phyloP scores from a whole-genome alignment of 192 early-diverging fungal species.

The Umbelopsis sp. region DNA sequence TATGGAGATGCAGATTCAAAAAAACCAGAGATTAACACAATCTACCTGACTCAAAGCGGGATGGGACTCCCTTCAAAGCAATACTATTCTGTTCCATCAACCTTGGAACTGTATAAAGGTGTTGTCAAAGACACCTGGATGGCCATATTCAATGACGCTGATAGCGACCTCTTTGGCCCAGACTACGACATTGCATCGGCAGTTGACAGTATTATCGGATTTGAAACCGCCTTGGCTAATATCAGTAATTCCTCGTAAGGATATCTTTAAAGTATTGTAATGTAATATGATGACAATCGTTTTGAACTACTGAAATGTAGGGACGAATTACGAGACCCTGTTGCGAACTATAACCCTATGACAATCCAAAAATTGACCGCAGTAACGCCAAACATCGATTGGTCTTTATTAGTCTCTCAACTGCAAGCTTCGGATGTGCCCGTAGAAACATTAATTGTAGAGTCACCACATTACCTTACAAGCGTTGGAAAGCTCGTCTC shows the following conservation, averaged over 20 bases:
- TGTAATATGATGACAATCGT: neutral
- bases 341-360: slow-evolving; percentile 50
- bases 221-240: slow-evolving; percentile 59
- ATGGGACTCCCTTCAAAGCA: slow-evolving; percentile 67
- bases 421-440: neutral
- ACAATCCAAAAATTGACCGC: slow-evolving; percentile 33
- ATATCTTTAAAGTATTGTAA: neutral
- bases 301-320: slow-evolving; percentile 5
- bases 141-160: slow-evolving; percentile 31
- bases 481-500: slow-evolving; percentile 41
- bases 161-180: neutral
- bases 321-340: slow-evolving; percentile 53
- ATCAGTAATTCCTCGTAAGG: slow-evolving; percentile 46
- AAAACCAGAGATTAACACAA: slow-evolving; percentile 52
- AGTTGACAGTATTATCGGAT: slow-evolving; percentile 51
- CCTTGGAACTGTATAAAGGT: slow-evolving; percentile 42
- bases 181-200: slow-evolving; percentile 17
- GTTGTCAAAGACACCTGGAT: slow-evolving; percentile 46
- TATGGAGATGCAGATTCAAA: slow-evolving; percentile 57
- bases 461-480: slow-evolving; percentile 47
- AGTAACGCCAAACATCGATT: slow-evolving; percentile 42
- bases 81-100: slow-evolving; percentile 58
- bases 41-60: slow-evolving; percentile 51
- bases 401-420: slow-evolving; percentile 38
- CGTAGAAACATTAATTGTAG: slow-evolving; percentile 48